Base-by-base conservation (phyloP, 257 asterid genomes). In the Henckelia pumila region DNA sequence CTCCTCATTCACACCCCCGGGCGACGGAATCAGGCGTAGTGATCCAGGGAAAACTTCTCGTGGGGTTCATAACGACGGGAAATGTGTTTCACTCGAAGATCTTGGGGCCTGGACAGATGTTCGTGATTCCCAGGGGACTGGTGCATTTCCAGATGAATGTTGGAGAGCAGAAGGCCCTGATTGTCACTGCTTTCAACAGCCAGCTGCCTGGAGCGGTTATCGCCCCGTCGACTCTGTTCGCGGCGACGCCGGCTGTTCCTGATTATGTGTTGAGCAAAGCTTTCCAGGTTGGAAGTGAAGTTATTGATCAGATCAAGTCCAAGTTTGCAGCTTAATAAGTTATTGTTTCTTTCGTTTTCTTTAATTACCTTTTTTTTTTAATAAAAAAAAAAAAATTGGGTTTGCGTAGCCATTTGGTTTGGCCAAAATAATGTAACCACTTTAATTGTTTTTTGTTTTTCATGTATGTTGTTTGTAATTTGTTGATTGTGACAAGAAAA, bases 1-100 rank as follows among this genome's bases (percentile, higher is more conserved):
- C 77, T 3, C 86, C 86, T 1, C 94, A 84, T 35, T 56, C 69
- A 6, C 93, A 86, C 32, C 89, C 89, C 2, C 77, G 88, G 3
- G 85, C 28, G 73, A 0, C 79, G 78, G 33, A 23, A 73, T 1
- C 70, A 0, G 78, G 77, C 0, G 32, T 81, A 1, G 78, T 81
- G 28, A 59, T 65, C 7, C 24, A 73, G 26, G 78, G 83, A 16
- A 78, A 67, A 7, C 24, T 81, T 56, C 68, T 73, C 4, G 77
- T 56, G 2, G 81, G 83, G 3, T 75, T 79, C 29, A 25, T 81
- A 23, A 69, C 86, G 0, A 57, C 83, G 0, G 64, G 59, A 2
- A 70, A 81, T 17, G 59, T 20, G 16, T 68, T 69, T 0, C 71
- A 73, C 64, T 78, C 76, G 35, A 78, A 78, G 56, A 50, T 73